These are phyloP conservation scores for Vitis rupestris DNA, from an alignment of 164 flowering plant species.

Conservation along the genomic window DNA sequence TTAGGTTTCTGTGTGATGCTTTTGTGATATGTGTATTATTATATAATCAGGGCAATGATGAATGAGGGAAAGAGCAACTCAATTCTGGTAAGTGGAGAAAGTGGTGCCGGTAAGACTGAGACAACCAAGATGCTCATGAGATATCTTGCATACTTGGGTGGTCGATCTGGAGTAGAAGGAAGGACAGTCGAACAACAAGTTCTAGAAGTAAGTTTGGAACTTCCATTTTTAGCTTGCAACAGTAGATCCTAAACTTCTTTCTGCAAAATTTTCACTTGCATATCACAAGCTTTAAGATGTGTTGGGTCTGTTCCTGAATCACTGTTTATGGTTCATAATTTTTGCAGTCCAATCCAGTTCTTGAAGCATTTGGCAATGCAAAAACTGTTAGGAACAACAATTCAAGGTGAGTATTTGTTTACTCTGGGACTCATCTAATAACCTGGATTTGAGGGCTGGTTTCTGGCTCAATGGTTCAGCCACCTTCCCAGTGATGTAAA, in stretches of 20 bases:
- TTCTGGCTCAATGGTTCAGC: too few relatives aligned
- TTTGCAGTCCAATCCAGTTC: constrained; percentile 83
- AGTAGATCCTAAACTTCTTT: not conserved
- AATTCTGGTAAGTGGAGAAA: constrained; percentile 98
- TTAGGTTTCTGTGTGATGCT: not conserved
- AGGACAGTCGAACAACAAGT: constrained; percentile 99
- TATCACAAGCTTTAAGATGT: not conserved
- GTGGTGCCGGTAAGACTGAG: constrained; percentile 99
- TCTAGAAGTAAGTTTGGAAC: constrained; percentile 64
- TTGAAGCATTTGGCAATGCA: constrained; percentile 89
- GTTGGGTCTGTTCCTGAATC: constrained; percentile 1
- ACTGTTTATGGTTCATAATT: constrained; percentile 3
- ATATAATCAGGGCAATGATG: constrained; percentile 77
- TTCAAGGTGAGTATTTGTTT: constrained; percentile 52
- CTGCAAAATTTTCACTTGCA: not conserved
- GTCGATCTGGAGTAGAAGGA: constrained; percentile 91
- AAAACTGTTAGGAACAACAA: constrained; percentile 84
- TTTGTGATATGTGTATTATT: constrained; percentile 11
- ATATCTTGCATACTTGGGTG: constrained; percentile 94
- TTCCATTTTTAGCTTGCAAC: too few relatives aligned
- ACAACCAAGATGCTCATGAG: constrained; percentile 99
- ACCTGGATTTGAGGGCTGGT: too few relatives aligned
- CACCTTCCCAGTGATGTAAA: too few relatives aligned
- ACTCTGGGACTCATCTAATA: not conserved
- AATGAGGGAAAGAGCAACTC: constrained; percentile 98